Base-by-base conservation (phyloP, 176 grass and related monocot genomes). In the Phoenix dactylifera region DNA sequence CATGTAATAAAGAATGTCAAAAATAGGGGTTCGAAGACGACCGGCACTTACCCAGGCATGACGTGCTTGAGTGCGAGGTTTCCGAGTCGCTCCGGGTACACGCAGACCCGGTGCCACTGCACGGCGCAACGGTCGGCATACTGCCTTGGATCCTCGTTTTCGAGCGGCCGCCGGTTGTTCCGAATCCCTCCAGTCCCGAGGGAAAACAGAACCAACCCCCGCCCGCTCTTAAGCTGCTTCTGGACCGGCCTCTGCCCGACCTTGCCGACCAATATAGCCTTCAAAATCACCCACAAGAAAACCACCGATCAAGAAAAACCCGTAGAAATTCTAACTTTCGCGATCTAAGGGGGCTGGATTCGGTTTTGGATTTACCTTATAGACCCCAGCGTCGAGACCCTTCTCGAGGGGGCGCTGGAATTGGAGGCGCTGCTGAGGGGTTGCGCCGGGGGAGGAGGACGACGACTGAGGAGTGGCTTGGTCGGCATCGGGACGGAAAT, bases 51-150 rank as follows among this genome's bases (percentile, higher is more conserved):
- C 93, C 93, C 93, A 15, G 81, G 83, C 59, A 85, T 88, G 76
- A 92, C 79, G 52, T 82, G 75, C 1, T 72, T 77, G 56, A 98
- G 77, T 51, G 80, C 87, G 12, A 91, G 58, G n/a, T 30, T 51
- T 51, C 75, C 48, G 3, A 98, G 79, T 10, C 80, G 65, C 4
- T 82, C 66, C 3, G 69, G 59, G 49, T 98, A 98, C 54, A 92
- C 60, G 62, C 79, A 77, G 23, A 98, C 87, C 50, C 93, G 84
- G 68, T 98, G 93, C 93, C 93, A 98, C 81, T 98, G 93, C 81
- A 92, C 87, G 18, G 84, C 28, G 81, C 79, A 85, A 22, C 93
- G 70, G 4, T 85, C 73, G 0, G 88, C 87, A 44, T 98, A 88
- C 59, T 88, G 84, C 55, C 83, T 79, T 17, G 93, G 84, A 54